phyloP scores from a whole-genome alignment of 2,329 filamentous ascomycete genomes.

The Blumeria graminis region DNA sequence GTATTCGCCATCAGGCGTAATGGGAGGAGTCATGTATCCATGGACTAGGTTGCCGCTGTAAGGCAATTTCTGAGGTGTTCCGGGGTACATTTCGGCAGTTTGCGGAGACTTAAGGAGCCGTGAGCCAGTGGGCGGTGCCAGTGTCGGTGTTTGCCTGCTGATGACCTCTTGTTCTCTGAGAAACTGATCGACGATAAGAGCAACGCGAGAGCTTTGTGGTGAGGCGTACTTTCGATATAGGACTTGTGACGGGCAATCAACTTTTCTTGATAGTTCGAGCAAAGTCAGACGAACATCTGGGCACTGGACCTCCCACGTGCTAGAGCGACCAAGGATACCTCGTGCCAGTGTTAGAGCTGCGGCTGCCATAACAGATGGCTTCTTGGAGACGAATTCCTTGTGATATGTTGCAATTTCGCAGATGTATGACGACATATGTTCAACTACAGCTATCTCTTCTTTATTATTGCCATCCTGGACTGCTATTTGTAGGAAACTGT shows the following conservation, averaged over 20 bases:
- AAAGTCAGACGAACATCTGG: conserved; percentile 44
- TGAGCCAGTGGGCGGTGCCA: conserved; percentile 14
- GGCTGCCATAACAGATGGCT: conserved; percentile 73
- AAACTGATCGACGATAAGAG: conserved; percentile 40
- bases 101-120: conserved; percentile 8
- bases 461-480: conserved; percentile 46
- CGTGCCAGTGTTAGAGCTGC: conserved; percentile 67
- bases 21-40: conserved; percentile 65
- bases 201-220: conserved; percentile 37
- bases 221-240: conserved; percentile 45
- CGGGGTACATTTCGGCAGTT: conserved; percentile 34
- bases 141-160: conserved; percentile 30
- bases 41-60: conserved; percentile 31
- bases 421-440: conserved; percentile 87
- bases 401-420: conserved; percentile 90
- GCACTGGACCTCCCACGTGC: conserved; percentile 46
- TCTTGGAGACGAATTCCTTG: conserved; percentile 84
- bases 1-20: conserved; percentile 49
- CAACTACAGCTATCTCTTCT: conserved; percentile 53
- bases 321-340: conserved; percentile 60
- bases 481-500: conserved; percentile 76
- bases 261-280: conserved; percentile 26
- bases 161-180: conserved; percentile 36
- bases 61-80: conserved; percentile 49
- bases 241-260: conserved; percentile 42